phyloP scores from a whole-genome alignment of 495 filamentous ascomycete genomes.

The Apiosordaria backusii region DNA sequence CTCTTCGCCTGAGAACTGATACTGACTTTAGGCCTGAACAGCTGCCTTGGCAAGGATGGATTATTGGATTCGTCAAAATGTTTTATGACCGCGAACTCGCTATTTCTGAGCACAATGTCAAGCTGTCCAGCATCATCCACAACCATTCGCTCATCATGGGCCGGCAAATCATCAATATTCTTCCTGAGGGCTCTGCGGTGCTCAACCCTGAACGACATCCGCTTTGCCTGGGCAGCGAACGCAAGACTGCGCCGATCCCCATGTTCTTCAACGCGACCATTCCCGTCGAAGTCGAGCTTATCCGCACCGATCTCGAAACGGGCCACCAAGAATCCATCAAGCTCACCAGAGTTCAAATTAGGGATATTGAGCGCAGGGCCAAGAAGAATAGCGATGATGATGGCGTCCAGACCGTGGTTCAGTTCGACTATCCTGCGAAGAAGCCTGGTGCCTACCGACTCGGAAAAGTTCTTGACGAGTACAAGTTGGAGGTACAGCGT shows the following conservation, averaged over 20 bases:
- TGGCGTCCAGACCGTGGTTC: conserved; percentile 51
- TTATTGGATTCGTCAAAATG: conserved; percentile 64
- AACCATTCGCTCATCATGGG: conserved; percentile 91
- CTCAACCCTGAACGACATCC: conserved; percentile 74
- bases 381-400: conserved; percentile 45
- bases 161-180: conserved; percentile 92
- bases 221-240: conserved; percentile 70
- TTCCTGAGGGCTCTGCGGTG: conserved; percentile 89
- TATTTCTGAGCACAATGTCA: conserved; percentile 83
- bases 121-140: conserved; percentile 76
- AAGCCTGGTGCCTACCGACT: conserved; percentile 84
- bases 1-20: not conserved
- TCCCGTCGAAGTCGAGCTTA: conserved; percentile 78
- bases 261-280: conserved; percentile 90
- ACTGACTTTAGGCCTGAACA: conserved; percentile 35
- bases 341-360: conserved; percentile 54
- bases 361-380: conserved; percentile 58
- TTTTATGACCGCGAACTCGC: conserved; percentile 88
- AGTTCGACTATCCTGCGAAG: conserved; percentile 60
- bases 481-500: conserved; percentile 85
- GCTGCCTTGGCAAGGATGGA: conserved; percentile 63
- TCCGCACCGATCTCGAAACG: conserved; percentile 78
- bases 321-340: conserved; percentile 73
- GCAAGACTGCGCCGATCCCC: conserved; percentile 62
- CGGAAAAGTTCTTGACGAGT: conserved; percentile 80